Evolutionary conservation across 495 filamentous ascomycete genomes (phyloP), one percentile per base, ranked within the genome.

Genomic region (Podospora pseudopauciseta): DNA sequence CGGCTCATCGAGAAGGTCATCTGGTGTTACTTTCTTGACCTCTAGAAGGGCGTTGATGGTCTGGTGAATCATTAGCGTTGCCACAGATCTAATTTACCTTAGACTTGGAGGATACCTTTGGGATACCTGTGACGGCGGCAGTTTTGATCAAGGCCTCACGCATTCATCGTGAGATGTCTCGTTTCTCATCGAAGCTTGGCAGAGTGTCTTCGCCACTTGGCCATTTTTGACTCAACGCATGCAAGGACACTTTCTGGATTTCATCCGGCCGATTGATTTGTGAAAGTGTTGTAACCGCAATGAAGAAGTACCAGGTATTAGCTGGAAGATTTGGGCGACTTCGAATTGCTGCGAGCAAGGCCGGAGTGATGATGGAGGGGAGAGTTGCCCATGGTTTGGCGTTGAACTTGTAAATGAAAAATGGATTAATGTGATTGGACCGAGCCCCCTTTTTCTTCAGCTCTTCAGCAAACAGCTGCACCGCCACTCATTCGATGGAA

Each of bases 91-190:
- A 5, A 58, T 26, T 19, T 20, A 0, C 3, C 7, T 15, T 18
- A 7, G 34, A 34, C 5, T 20, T 63, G 4, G 5, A 16, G 19
- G 26, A 39, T 74, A 86, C 85, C 79, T 83, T 85, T 3, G 86
- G 86, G 34, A 88, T 71, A 13, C 86, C 86, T 23, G 80, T 80
- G 39, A 88, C 80, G 1, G 84, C 78, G 23, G 79, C 76, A 11
- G 77, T 74, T 70, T 87, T 88, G 49, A 88, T 72, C 55, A 88
- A 68, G 5, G 83, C 84, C 73, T 88, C 86, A 27, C 86, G 78
- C 68, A 87, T 80, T 53, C 80, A 78, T 53, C 85, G 72, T 30
- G 80, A 79, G 63, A 86, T 82, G 11, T 67, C 67, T 53, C 85
- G 72, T 63, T 76, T 70, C 71, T 81, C 79, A 15, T 80, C 80